Conservation (phyloP, 164 flowering plant genomes). For the Macadamia tetraphylla region DNA sequence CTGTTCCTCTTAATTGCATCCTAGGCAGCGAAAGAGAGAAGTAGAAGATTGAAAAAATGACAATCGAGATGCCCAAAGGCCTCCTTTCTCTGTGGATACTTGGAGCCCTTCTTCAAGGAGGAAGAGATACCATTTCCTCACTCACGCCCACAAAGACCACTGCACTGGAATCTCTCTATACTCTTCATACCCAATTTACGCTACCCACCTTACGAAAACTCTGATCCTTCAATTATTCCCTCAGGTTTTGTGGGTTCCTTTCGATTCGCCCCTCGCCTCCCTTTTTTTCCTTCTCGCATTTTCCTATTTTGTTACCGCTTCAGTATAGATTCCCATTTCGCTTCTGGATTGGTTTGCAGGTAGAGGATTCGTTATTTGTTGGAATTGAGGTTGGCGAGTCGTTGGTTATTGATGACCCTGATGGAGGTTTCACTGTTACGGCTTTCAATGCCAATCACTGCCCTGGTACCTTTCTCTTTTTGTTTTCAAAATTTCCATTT, state of each 20-base stretch:
- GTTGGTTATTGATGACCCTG: slow-evolving; percentile 50
- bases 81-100: slow-evolving; percentile 82
- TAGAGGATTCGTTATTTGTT: slow-evolving; percentile 23
- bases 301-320: background rate
- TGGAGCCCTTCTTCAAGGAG: slow-evolving; percentile 50
- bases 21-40: background rate
- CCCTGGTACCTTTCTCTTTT: slow-evolving; percentile 35
- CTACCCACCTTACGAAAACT: slow-evolving; percentile 51
- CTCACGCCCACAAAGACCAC: slow-evolving; percentile 87
- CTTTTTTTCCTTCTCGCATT: background rate
- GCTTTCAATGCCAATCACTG: slow-evolving; percentile 94
- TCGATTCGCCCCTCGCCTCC: too few relatives aligned
- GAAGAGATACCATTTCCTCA: slow-evolving; percentile 67
- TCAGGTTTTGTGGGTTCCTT: slow-evolving; percentile 31
- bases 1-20: background rate
- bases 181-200: slow-evolving; percentile 60
- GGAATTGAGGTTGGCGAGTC: slow-evolving; percentile 27
- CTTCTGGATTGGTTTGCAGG: slow-evolving; percentile 10
- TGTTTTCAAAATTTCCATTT: background rate
- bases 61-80: slow-evolving; percentile 79
- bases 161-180: slow-evolving; percentile 37
- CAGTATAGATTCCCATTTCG: background rate
- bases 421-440: slow-evolving; percentile 54
- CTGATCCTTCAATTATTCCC: slow-evolving; percentile 48
- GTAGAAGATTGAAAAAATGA: slow-evolving; percentile 36